Conservation (phyloP, 768 basidiomycete genomes). For the Termitomyces sp. region DNA sequence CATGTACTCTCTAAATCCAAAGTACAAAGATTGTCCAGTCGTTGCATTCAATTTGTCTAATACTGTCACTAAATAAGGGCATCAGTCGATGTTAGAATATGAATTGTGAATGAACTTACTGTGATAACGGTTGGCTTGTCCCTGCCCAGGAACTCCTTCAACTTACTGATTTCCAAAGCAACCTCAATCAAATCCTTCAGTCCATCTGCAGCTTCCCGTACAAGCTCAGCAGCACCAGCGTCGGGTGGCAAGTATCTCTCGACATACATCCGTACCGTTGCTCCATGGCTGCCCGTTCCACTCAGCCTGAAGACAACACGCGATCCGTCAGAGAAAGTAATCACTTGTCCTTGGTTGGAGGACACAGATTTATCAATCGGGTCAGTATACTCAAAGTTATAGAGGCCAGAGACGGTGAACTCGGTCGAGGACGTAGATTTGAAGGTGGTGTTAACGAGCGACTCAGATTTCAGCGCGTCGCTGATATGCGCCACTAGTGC, state of each 20-base stretch:
- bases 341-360: conserved; percentile 93
- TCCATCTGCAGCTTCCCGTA: conserved; percentile 79
- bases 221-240: conserved; percentile 64
- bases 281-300: conserved; percentile 94
- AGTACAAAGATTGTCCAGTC: background rate
- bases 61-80: background rate
- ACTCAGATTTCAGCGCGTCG: conserved; percentile 56
- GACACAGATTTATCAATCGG: conserved; percentile 95
- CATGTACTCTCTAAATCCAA: background rate
- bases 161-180: conserved; percentile 77
- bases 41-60: background rate
- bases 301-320: conserved; percentile 94
- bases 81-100: background rate
- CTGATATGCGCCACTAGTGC: conserved; percentile 79
- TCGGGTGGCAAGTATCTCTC: conserved; percentile 82
- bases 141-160: conserved; percentile 81
- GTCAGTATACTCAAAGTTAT: conserved; percentile 95
- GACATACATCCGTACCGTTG: conserved; percentile 94
- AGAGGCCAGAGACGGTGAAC: conserved; percentile 74
- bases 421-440: conserved; percentile 57
- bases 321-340: conserved; percentile 87
- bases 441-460: conserved; percentile 66
- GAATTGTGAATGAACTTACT: conserved; percentile 35
- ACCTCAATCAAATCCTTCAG: conserved; percentile 95
- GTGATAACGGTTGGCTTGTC: conserved; percentile 97